Base-by-base conservation (phyloP, 73 alveolate species). In the Stentor roeselii region DNA sequence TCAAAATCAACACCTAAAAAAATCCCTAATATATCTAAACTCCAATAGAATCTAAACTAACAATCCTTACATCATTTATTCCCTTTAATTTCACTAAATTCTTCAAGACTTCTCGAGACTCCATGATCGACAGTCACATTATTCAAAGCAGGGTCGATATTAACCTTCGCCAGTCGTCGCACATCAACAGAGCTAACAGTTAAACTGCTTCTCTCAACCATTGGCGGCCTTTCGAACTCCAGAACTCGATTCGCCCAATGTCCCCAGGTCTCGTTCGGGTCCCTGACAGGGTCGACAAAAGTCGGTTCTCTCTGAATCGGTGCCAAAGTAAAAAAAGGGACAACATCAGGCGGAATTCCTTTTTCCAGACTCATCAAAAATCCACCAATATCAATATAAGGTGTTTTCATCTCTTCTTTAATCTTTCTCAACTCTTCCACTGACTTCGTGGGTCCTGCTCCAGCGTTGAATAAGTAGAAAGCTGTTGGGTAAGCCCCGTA, bases 211-310 rank as follows among this genome's bases (percentile, higher is more conserved):
- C 84, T 76, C 39, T 76, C 84, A 1, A 76, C 67, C 39, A 39
- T 15, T 2, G 84, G 84, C 2, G 84, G 84, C 30, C n/a, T n/a
- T 41, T 76, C 84, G n/a, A 37, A 39, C 27, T 76, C 74, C 15
- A 76, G 6, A 76, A 34, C 74, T 76, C 84, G 76, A 21, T 39
- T 76, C 0, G 37, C 60, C 84, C 84, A 76, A 39, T n/a, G 21
- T 37, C 59, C 39, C 84, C 84, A 76, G 2, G 75, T 76, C 39
- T 76, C 84, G 37, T 39, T 76, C 32, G 84, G 84, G 39, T 76
- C 84, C 39, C 36, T 0, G 39, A 39, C 84, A 76, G 76, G 76
- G 39, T 76, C 84, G 6, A n/a, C 74, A 2, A 76, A n/a, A n/a
- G 14, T 35, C 0, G 76, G 76, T 32, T n/a, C 75, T 39, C n/a